Conservation (phyloP, 1,284 basidiomycete genomes). For the Heterobasidion occidentale region DNA sequence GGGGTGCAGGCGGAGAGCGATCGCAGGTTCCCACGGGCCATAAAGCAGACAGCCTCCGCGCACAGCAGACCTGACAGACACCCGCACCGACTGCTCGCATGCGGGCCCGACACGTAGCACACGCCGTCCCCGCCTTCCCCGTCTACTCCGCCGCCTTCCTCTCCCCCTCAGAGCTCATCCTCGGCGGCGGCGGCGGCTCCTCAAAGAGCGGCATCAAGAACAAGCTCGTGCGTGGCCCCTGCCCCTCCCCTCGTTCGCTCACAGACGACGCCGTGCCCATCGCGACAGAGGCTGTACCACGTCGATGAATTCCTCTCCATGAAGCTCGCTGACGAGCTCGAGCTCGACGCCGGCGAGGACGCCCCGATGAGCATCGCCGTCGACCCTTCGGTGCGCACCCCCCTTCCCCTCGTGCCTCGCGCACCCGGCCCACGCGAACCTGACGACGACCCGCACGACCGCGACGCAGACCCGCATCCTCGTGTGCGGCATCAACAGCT, state of each 20-base stretch:
- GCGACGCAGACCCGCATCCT: conserved; percentile 38
- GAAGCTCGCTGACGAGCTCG: conserved; percentile 57
- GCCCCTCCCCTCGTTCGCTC: conserved; percentile 2
- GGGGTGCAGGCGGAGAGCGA: not conserved
- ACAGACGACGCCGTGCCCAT: not conserved
- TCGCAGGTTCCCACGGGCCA: too few relatives aligned
- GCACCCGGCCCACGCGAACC: conserved; percentile 36
- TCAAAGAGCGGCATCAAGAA: conserved; percentile 84
- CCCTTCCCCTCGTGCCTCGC: conserved; percentile 25
- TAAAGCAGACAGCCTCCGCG: too few relatives aligned
- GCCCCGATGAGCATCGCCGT: conserved; percentile 90
- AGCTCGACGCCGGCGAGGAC: conserved; percentile 78
- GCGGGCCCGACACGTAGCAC: conserved; percentile 73
- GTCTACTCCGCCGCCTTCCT: conserved; percentile 86
- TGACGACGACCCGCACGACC: not conserved
- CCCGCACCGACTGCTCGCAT: conserved; percentile 28
- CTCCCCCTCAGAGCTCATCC: conserved; percentile 62
- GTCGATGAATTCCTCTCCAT: conserved; percentile 54
- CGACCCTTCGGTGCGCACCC: conserved; percentile 44
- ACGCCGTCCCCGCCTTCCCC: conserved; percentile 72
- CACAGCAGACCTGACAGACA: too few relatives aligned
- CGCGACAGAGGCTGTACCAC: conserved; percentile 59
- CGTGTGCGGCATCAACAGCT: conserved; percentile 82
- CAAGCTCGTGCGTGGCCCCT: conserved; percentile 59
- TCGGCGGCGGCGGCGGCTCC: conserved; percentile 87